These are phyloP conservation scores for Aureobasidium melanogenum DNA, from an alignment of 2,329 filamentous ascomycete genomes.

Conservation along the genomic window DNA sequence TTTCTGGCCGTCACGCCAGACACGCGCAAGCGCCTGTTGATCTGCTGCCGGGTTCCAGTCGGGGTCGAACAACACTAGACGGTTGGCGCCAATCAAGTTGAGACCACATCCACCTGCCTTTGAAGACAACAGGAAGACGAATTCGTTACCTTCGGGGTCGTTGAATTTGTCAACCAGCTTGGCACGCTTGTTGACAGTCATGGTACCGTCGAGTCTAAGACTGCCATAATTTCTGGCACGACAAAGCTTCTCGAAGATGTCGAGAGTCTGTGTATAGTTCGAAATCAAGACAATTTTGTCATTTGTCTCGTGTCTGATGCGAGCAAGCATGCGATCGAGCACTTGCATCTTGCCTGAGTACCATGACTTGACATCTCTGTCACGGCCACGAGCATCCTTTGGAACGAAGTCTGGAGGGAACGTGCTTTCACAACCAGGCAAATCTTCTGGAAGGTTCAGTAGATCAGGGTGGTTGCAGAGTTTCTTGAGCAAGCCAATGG, in stretches of 20 bases:
- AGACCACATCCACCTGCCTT: constrained; percentile 96
- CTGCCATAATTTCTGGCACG: constrained; percentile 75
- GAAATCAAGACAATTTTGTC: constrained; percentile 99
- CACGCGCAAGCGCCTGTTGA: constrained; percentile 90
- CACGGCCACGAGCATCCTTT: constrained; percentile 77
- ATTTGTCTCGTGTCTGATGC: constrained; percentile 91
- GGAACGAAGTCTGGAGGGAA: constrained; percentile 83
- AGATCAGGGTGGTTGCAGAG: constrained; percentile 97
- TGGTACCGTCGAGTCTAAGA: constrained; percentile 86
- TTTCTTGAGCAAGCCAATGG: constrained; percentile 94
- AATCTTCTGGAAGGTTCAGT: constrained; percentile 69
- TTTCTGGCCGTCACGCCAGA: constrained; percentile 98
- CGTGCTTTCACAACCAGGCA: constrained; percentile 75
- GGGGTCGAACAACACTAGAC: constrained; percentile 90
- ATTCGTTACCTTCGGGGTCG: constrained; percentile 79
- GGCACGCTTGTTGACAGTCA: constrained; percentile 95
- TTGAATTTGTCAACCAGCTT: constrained; percentile 98
- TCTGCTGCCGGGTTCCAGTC: constrained; percentile 95
- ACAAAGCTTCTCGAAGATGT: constrained; percentile 87
- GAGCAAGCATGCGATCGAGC: constrained; percentile 86
- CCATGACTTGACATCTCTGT: constrained; percentile 87
- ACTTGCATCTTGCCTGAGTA: constrained; percentile 99
- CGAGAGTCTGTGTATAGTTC: constrained; percentile 94
- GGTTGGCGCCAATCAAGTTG: constrained; percentile 89
- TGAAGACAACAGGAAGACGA: constrained; percentile 90